Base-by-base conservation (phyloP, 1,139 yeast genomes). In the Kodamaea alishanica region DNA sequence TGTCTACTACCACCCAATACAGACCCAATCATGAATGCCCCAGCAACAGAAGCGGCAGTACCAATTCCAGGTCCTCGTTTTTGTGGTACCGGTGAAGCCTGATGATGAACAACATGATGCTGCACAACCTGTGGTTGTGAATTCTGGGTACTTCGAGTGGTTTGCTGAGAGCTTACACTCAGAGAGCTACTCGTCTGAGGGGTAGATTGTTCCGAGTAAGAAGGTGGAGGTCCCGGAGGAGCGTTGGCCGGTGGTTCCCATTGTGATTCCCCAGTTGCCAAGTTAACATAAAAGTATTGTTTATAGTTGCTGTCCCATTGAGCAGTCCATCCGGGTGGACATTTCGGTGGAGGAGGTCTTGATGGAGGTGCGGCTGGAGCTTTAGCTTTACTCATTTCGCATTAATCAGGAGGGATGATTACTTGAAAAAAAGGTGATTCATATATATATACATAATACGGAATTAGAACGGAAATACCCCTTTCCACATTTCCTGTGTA, bases 311-410 rank as follows among this genome's bases (percentile, higher is more conserved):
- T 57, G 36, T 61, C 65, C 60, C 60, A 61, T 37, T 55, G 55
- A 7, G 64, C 65, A 2, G 48, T 40, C 65, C 65, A 61, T 6
- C 63, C 65, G 4, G 45, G 44, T 5, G 65, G 66, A 26, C 58
- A 40, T 20, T 40, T 34, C 5, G 56, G 52, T 7, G 43, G 42
- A 15, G 36, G 36, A 1, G 45, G 45, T 24, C 15, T 24, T 15
- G 20, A 15, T 15, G 20, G 20, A 15, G 20, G 20, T 15, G 4
- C 4, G 20, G 20, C 20, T 15, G 20, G 20, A 15, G 20, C 20
- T 15, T 15, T 3, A 15, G 4, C 12, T 20, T 32, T 32, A 23
- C 29, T 23, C 12, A 12, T 32, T 23, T 20, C 12, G 25, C 25
- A 22, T 32, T 8, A 20, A 15, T 7, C 22, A 12, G 25, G 15